A percentile compares a stretch with the other conserved stretches of the same genome.
These are phyloP conservation scores for Linum tenue DNA, from an alignment of 345 rosid species.

Conservation along the genomic window DNA sequence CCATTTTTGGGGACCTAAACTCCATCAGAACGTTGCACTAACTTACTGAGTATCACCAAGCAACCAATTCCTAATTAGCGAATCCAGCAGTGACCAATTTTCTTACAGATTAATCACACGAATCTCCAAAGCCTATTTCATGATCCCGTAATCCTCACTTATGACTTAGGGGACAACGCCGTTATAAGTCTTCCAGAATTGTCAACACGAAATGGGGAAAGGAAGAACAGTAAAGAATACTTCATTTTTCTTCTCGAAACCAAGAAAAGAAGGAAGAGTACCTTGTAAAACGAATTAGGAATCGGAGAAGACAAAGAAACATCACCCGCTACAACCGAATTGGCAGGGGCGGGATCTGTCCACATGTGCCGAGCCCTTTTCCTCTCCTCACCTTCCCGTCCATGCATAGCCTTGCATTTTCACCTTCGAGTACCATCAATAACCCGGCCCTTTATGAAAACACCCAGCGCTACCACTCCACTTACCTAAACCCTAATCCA, in stretches of 20 bases:
- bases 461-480: not conserved
- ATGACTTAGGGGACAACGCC: not conserved
- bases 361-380: constrained; percentile 23
- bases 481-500: not conserved
- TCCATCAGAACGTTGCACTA: not conserved
- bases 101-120: not conserved
- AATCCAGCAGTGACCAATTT: not conserved
- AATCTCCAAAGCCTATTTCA: not conserved
- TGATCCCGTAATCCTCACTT: not conserved
- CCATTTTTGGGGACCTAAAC: not conserved
- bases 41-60: not conserved
- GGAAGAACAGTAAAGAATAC: not conserved
- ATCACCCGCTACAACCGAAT: constrained; percentile 16
- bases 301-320: constrained; percentile 29
- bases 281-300: constrained; percentile 52
- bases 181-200: too few relatives aligned
- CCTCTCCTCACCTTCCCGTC: constrained; percentile 28
- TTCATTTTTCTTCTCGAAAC: not conserved
- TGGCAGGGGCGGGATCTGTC: constrained; percentile 22
- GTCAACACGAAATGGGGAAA: not conserved
- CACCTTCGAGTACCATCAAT: not conserved
- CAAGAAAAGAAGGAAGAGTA: constrained; percentile 8
- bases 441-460: not conserved
- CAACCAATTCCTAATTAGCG: not conserved
- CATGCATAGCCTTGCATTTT: constrained; percentile 16